Percentiles rank a stretch among this genome's conserved stretches.
Conservation (phyloP, 805 yeast species). For the Kluyveromyces siamensis region DNA sequence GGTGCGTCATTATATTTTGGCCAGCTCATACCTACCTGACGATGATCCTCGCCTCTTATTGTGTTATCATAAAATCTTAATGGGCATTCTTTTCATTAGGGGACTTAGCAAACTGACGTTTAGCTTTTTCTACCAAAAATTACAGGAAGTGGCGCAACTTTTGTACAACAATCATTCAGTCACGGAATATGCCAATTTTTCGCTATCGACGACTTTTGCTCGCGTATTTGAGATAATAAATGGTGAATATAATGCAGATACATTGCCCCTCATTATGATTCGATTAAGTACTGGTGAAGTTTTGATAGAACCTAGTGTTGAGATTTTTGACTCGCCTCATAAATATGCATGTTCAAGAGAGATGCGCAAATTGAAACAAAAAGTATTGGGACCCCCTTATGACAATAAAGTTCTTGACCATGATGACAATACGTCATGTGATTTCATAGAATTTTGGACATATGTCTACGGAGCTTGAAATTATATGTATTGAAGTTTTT, state of each 20-base stretch:
- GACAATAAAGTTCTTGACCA: not conserved
- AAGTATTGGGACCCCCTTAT: not conserved
- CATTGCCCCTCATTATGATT: not conserved
- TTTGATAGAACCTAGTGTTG: not conserved
- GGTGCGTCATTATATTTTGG: conserved; percentile 33
- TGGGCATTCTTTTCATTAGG: conserved; percentile 37
- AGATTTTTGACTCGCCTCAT: not conserved
- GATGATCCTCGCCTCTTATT: conserved; percentile 32
- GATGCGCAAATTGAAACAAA: not conserved
- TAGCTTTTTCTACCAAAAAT: conserved; percentile 35
- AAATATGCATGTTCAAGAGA: not conserved
- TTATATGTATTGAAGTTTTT: not conserved
- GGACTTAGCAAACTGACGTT: conserved; percentile 34
- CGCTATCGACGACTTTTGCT: not conserved
- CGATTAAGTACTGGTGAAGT: conserved; percentile 1
- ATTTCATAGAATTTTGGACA: conserved; percentile 1
- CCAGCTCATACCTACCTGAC: conserved; percentile 22
- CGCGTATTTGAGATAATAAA: not conserved
- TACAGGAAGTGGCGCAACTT: not conserved
- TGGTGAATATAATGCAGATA: not conserved
- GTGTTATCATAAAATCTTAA: conserved; percentile 32
- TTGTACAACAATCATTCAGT: not conserved
- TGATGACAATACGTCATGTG: not conserved
- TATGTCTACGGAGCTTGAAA: not conserved
- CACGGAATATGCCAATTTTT: not conserved